Conservation (phyloP, 306 rosid species). For the Prunus salicina region DNA sequence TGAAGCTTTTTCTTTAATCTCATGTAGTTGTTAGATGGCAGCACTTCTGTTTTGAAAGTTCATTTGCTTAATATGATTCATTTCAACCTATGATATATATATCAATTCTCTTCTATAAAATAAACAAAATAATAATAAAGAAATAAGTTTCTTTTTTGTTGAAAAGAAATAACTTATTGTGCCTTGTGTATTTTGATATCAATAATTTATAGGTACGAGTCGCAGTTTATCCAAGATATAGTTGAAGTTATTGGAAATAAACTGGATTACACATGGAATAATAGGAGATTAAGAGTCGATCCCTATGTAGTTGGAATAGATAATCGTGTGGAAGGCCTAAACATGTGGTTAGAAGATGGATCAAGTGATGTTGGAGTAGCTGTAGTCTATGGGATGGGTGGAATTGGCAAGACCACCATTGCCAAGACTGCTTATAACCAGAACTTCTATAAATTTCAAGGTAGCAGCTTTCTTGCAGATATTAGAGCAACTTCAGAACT, state of each 20-base stretch:
- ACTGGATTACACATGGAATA: neutral
- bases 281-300: neutral
- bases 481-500: neutral
- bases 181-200: neutral
- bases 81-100: too few species aligned
- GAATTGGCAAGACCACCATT: neutral
- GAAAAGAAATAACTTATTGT: neutral
- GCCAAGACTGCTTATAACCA: neutral
- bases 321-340: neutral
- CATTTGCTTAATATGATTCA: neutral
- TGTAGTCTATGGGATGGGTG: neutral
- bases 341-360: neutral
- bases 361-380: neutral
- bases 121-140: too few species aligned
- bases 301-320: neutral
- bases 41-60: neutral
- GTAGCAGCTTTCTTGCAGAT: neutral
- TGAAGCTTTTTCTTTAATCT: neutral
- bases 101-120: too few species aligned
- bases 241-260: neutral
- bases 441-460: neutral
- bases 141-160: neutral
- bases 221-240: neutral
- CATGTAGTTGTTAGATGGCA: too few species aligned
- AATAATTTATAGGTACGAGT: neutral